These are phyloP conservation scores for Tolypocladium capitatum DNA, from an alignment of 2,329 filamentous ascomycete genomes.

Conservation along the genomic window DNA sequence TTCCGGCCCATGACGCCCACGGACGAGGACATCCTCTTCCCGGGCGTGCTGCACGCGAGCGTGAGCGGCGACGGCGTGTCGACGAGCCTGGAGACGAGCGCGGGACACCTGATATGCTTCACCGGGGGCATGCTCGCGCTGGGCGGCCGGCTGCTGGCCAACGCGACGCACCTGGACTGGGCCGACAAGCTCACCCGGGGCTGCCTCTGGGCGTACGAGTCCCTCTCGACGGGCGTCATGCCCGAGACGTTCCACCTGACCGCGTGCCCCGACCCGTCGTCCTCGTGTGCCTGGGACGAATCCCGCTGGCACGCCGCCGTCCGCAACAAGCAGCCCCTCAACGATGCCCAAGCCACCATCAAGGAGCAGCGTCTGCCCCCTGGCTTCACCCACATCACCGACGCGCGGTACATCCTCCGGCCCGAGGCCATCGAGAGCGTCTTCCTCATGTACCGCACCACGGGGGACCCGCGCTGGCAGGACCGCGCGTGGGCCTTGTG, in stretches of 20 bases:
- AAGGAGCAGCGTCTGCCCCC: slow-evolving; percentile 23
- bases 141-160: slow-evolving; percentile 41
- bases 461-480: slow-evolving; percentile 27
- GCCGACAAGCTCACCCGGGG: slow-evolving; percentile 36
- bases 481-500: slow-evolving; percentile 44
- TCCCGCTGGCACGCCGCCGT: slow-evolving; percentile 21
- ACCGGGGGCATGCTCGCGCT: slow-evolving; percentile 52
- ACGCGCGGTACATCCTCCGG: slow-evolving; percentile 37
- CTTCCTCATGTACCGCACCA: slow-evolving; percentile 40
- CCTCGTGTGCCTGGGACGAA: slow-evolving; percentile 22
- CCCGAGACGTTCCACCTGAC: slow-evolving; percentile 34
- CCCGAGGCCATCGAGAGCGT: slow-evolving; percentile 41
- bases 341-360: slow-evolving; percentile 14
- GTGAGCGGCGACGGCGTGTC: slow-evolving; percentile 27
- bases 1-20: slow-evolving; percentile 55
- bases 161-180: slow-evolving; percentile 29
- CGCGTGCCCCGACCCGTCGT: slow-evolving; percentile 18
- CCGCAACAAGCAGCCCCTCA: slow-evolving; percentile 3
- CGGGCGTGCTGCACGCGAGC: slow-evolving; percentile 24
- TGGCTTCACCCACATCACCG: slow-evolving; percentile 49
- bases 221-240: slow-evolving; percentile 40
- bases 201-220: slow-evolving; percentile 44
- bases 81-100: slow-evolving; percentile 26
- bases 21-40: slow-evolving; percentile 49
- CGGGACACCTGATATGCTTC: slow-evolving; percentile 50